A percentile compares a stretch with the other conserved stretches of the same genome.
Conservation (phyloP, 1,284 basidiomycete species). For the Xerocomus amazonicus region DNA sequence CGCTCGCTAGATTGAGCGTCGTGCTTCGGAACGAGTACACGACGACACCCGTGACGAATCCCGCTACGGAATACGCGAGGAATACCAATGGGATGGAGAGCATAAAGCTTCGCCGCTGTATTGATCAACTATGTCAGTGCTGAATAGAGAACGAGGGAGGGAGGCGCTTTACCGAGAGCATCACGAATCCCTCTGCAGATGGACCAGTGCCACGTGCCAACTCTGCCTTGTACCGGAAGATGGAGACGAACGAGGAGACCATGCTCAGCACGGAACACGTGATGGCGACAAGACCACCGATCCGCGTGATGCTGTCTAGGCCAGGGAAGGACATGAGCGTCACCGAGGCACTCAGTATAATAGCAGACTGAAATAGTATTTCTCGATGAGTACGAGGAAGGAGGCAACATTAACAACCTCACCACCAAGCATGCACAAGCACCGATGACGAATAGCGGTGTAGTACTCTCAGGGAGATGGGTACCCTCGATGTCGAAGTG, state of each 20-base stretch:
- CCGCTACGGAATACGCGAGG: conserved; percentile 62
- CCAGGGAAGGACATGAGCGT: conserved; percentile 74
- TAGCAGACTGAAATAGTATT: conserved; percentile 53
- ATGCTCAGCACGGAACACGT: conserved; percentile 66
- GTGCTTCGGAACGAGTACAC: conserved; percentile 61
- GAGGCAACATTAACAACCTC: conserved; percentile 28
- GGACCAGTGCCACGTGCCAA: conserved; percentile 42
- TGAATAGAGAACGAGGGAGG: too few relatives aligned
- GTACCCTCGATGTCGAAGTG: conserved; percentile 59
- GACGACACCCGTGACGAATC: conserved; percentile 60
- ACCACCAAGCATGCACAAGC: conserved; percentile 68
- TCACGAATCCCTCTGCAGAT: conserved; percentile 53
- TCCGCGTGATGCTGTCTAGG: conserved; percentile 56
- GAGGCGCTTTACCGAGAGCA: conserved; percentile 48
- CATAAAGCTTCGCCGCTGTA: conserved; percentile 56
- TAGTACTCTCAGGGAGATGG: conserved; percentile 40
- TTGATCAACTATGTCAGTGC: background rate
- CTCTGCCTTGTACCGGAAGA: conserved; percentile 65
- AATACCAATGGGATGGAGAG: conserved; percentile 73
- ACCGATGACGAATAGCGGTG: conserved; percentile 58
- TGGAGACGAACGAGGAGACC: conserved; percentile 59
- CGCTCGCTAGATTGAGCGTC: conserved; percentile 33
- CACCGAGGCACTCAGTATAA: conserved; percentile 71
- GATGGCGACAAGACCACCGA: conserved; percentile 62
- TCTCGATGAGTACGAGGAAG: background rate